phyloP scores from a whole-genome alignment of 2,329 filamentous ascomycete species.

The Paramyrothecium roridum region DNA sequence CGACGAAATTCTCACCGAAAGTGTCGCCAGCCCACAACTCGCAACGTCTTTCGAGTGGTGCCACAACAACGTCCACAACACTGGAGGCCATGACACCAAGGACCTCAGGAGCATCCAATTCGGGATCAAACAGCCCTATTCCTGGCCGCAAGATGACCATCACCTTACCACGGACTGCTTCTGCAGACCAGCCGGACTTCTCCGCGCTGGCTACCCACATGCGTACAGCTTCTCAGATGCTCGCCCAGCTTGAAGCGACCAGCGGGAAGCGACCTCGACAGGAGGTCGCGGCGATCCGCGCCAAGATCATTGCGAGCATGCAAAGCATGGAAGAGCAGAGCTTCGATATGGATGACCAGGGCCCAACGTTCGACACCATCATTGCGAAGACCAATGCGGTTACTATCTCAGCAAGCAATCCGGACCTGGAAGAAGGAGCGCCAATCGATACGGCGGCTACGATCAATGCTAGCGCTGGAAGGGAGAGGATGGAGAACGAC shows the following conservation, averaged over 20 bases:
- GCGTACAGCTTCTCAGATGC: constrained; percentile 83
- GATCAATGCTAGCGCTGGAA: constrained; percentile 68
- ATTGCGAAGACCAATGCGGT: constrained; percentile 67
- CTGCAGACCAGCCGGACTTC: constrained; percentile 72
- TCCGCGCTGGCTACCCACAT: constrained; percentile 83
- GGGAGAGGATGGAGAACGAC: constrained; percentile 85
- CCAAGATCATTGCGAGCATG: constrained; percentile 89
- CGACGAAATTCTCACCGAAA: constrained; percentile 20
- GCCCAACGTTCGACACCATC: constrained; percentile 77
- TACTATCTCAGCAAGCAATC: constrained; percentile 30
- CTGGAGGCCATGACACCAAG: constrained; percentile 64
- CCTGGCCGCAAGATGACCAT: constrained; percentile 59
- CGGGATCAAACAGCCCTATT: constrained; percentile 65
- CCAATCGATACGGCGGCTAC: constrained; percentile 38
- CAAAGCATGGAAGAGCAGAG: constrained; percentile 82
- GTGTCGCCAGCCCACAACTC: constrained; percentile 25
- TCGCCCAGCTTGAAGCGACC: constrained; percentile 77
- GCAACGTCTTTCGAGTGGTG: constrained; percentile 59
- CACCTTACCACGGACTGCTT: constrained; percentile 49
- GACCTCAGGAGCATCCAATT: constrained; percentile 65
- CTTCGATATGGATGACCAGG: constrained; percentile 71
- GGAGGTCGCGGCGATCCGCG: constrained; percentile 79
- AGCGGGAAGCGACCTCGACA: constrained; percentile 75
- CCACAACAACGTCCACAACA: constrained; percentile 56
- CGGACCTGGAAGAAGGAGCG: constrained; percentile 55